Conservation (phyloP, 1,139 yeast species). For the Blastobotrys arbuscula region DNA sequence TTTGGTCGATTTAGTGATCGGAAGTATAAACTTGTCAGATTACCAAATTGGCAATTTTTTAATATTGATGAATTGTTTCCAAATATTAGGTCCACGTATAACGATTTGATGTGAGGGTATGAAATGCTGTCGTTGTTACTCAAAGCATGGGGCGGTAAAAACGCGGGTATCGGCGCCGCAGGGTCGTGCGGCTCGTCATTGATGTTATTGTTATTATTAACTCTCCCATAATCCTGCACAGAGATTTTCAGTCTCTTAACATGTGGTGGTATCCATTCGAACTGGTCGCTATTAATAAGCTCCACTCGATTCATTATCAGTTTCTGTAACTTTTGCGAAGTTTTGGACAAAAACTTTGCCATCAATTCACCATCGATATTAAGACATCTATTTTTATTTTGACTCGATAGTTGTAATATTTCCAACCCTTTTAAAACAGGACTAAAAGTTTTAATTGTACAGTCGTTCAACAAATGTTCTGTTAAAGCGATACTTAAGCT, state of each 20-base stretch:
- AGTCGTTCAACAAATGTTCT: background rate
- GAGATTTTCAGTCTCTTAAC: background rate
- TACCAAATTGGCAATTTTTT: background rate
- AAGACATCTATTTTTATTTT: slow-evolving; percentile 1
- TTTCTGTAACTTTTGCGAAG: background rate
- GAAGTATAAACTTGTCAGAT: slow-evolving; percentile 9
- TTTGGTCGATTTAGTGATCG: slow-evolving; percentile 1
- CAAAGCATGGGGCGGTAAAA: background rate
- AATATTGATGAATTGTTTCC: slow-evolving; percentile 11
- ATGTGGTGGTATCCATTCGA: slow-evolving; percentile 11
- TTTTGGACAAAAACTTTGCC: background rate
- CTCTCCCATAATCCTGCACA: background rate
- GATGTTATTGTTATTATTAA: background rate
- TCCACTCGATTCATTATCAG: slow-evolving; percentile 10
- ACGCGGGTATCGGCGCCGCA: background rate
- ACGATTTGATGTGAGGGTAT: slow-evolving; percentile 6
- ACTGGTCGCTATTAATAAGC: slow-evolving; percentile 6
- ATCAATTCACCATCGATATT: slow-evolving; percentile 7
- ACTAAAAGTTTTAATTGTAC: background rate
- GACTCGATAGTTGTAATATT: slow-evolving; percentile 8
- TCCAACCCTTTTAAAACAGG: slow-evolving; percentile 7
- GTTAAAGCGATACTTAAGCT: background rate
- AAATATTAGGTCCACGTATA: slow-evolving; percentile 9
- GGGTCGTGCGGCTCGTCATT: too few relatives aligned
- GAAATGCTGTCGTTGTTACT: background rate